These are phyloP conservation scores for Populus simonii DNA, from an alignment of 345 rosid species.

Conservation along the genomic window DNA sequence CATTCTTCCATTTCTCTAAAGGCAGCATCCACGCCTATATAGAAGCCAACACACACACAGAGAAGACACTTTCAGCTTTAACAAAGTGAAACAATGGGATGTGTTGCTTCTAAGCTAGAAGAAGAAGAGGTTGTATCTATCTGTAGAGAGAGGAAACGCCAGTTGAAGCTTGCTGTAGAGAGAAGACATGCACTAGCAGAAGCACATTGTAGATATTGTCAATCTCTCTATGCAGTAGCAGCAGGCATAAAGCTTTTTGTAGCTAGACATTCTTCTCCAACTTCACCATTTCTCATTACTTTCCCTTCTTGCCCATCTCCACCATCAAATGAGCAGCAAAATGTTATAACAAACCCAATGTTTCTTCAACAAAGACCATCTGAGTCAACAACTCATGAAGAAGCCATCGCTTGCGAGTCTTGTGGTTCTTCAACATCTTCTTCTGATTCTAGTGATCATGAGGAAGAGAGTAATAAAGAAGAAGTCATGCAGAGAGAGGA, in stretches of 20 bases:
- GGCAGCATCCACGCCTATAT: slow-evolving; percentile 19
- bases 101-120: slow-evolving; percentile 64
- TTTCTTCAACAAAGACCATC: slow-evolving; percentile 52
- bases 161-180: slow-evolving; percentile 55
- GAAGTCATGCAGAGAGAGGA: slow-evolving; percentile 23
- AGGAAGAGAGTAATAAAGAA: slow-evolving; percentile 28
- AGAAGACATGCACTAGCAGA: slow-evolving; percentile 60
- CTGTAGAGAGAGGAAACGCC: slow-evolving; percentile 60
- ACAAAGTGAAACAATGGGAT: slow-evolving; percentile 43
- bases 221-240: slow-evolving; percentile 63
- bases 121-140: slow-evolving; percentile 69
- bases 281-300: slow-evolving; percentile 66
- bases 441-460: slow-evolving; percentile 25
- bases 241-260: slow-evolving; percentile 70
- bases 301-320: slow-evolving; percentile 41
- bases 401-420: slow-evolving; percentile 44
- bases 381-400: slow-evolving; percentile 43
- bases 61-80: slow-evolving; percentile 9
- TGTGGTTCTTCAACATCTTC: slow-evolving; percentile 37
- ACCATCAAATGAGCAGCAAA: slow-evolving; percentile 24
- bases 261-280: slow-evolving; percentile 61
- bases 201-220: slow-evolving; percentile 63
- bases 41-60: slow-evolving; percentile 8
- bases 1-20: slow-evolving; percentile 17
- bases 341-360: slow-evolving; percentile 43